Percentiles rank a stretch among this genome's conserved stretches.
phyloP scores from a whole-genome alignment of 805 yeast species.

The Spathaspora arborariae region DNA sequence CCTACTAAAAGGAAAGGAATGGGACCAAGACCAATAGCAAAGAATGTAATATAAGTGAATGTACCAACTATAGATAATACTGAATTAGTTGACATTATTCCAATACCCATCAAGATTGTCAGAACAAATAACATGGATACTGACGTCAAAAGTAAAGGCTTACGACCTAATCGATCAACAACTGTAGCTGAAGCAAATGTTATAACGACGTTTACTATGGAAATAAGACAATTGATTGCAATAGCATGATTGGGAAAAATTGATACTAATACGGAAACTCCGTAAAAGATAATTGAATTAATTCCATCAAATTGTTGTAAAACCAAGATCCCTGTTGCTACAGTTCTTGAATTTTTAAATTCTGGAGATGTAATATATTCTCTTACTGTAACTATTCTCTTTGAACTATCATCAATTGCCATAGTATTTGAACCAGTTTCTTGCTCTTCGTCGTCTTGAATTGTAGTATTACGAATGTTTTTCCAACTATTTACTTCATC shows the following conservation, averaged over 20 bases:
- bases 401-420: slow-evolving; percentile 8
- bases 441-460: slow-evolving; percentile 7
- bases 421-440: slow-evolving; percentile 11
- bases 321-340: slow-evolving; percentile 67
- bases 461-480: not conserved
- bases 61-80: slow-evolving; percentile 58
- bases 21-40: slow-evolving; percentile 93
- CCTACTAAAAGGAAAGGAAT: slow-evolving; percentile 87
- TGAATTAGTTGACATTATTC: slow-evolving; percentile 50
- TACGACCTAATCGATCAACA: slow-evolving; percentile 77
- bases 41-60: slow-evolving; percentile 71
- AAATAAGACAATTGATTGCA: slow-evolving; percentile 69
- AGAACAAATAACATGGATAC: slow-evolving; percentile 65
- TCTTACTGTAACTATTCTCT: slow-evolving; percentile 20
- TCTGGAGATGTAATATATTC: slow-evolving; percentile 48
- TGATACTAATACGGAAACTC: slow-evolving; percentile 75
- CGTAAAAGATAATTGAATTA: slow-evolving; percentile 89
- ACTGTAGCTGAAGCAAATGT: slow-evolving; percentile 72
- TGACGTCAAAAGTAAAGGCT: slow-evolving; percentile 53
- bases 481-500: slow-evolving; percentile 39
- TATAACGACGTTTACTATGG: slow-evolving; percentile 67
- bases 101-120: slow-evolving; percentile 60
- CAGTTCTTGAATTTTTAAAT: slow-evolving; percentile 56
- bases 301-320: slow-evolving; percentile 94
- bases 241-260: slow-evolving; percentile 72